Evolutionary conservation across 805 yeast species (phyloP), one percentile per base, ranked within the genome.

Genomic region (Candida saitoana): DNA sequence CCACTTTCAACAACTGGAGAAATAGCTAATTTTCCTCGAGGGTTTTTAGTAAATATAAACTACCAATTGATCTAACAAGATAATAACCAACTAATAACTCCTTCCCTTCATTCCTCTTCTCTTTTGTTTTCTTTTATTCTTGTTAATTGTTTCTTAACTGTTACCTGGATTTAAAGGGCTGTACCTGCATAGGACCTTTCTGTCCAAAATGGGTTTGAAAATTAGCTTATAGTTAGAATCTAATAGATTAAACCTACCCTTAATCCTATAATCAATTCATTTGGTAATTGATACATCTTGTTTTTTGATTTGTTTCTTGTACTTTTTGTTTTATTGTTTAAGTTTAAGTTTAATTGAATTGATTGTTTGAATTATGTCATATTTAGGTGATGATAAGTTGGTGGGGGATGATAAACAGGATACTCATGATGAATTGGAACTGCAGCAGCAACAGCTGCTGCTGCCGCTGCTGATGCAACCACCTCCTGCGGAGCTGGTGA

Each of bases 401-500:
- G 16, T 12, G 9, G 6, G 15, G 20, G 18, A 14, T 19, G n/a
- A 34, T 27, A 35, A 18, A 8, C 34, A 33, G 4, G 16, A 17
- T 15, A 18, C 19, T 22, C 25, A 40, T 11, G 34, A 38, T 15
- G 16, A 18, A 20, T 37, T 4, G 16, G 33, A 22, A 22, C 34
- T 4, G 20, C 39, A 12, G 18, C 39, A 5, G 20, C 33, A 8
- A 18, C 42, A 16, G 25, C 27, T 5, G 14, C 35, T 29, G 14
- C 41, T 7, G 35, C 31, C 17, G n/a, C 41, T 6, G 35, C 40
- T 7, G 18, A 24, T 14, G 20, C 42, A 16, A 18, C 37, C 9
- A 15, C 31, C 9, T 14, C 42, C 22, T 22, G 41, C 19, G 8
- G 25, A 33, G 34, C 22, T n/a, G 42, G 42, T 54, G 4, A 44